Percentiles rank a stretch among this genome's conserved stretches.
Conservation (phyloP, 768 basidiomycete genomes). For the Tephrocybe sp. region DNA sequence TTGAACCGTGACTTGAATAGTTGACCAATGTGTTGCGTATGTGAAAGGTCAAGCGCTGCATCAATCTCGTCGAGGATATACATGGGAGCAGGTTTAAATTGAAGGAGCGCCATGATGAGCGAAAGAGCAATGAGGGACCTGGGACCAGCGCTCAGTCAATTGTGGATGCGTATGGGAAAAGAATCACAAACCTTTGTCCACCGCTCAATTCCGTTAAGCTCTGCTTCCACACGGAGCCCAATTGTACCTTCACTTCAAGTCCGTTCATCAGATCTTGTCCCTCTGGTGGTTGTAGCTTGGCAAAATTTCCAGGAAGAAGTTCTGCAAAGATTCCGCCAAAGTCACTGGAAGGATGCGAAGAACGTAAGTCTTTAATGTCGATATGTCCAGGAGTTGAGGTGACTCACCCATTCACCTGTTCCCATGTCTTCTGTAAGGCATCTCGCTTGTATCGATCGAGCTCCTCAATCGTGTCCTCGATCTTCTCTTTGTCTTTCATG, state of each 20-base stretch:
- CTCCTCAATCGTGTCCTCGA: slow-evolving; percentile 90
- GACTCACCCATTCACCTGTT: slow-evolving; percentile 86
- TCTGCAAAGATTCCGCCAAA: slow-evolving; percentile 97
- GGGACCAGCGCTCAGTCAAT: not conserved
- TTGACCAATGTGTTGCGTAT: slow-evolving; percentile 96
- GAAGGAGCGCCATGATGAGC: slow-evolving; percentile 97
- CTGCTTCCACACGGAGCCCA: slow-evolving; percentile 97
- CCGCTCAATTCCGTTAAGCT: slow-evolving; percentile 96
- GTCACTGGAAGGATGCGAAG: slow-evolving; percentile 52
- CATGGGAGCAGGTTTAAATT: slow-evolving; percentile 99
- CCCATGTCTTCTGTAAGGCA: slow-evolving; percentile 92
- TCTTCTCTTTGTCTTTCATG: slow-evolving; percentile 90
- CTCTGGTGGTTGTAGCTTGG: slow-evolving; percentile 92
- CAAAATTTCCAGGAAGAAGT: slow-evolving; percentile 92
- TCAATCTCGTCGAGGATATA: slow-evolving; percentile 99
- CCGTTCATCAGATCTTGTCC: slow-evolving; percentile 92
- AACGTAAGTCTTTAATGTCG: not conserved
- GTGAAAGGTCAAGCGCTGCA: slow-evolving; percentile 92
- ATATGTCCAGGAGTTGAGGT: not conserved
- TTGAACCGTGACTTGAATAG: slow-evolving; percentile 98
- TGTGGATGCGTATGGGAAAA: not conserved
- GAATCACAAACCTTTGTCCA: slow-evolving; percentile 78
- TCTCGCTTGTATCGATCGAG: slow-evolving; percentile 94
- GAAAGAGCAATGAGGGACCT: slow-evolving; percentile 98
- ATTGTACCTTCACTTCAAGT: slow-evolving; percentile 93